Percentiles rank a stretch among this genome's conserved stretches.
Evolutionary conservation across 345 rosid species (phyloP).

Genomic region (Camelina neglecta): DNA sequence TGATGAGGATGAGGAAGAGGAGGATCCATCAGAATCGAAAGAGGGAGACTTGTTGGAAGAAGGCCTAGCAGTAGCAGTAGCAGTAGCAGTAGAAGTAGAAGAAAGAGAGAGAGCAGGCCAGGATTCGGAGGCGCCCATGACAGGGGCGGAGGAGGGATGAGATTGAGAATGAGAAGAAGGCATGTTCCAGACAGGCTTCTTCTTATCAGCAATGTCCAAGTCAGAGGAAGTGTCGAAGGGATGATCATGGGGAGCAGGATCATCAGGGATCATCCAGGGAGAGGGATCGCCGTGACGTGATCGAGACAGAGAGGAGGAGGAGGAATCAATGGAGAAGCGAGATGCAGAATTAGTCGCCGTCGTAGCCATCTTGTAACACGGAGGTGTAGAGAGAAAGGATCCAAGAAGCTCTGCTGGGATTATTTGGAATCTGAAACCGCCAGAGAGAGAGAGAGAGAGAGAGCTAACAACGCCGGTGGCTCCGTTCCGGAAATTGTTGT

Average conservation of each 20-base stretch:
- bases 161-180: slow-evolving; percentile 42
- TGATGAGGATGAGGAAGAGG: slow-evolving; percentile 22
- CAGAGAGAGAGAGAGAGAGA: background rate
- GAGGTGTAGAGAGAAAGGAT: background rate
- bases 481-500: background rate
- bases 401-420: background rate
- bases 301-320: slow-evolving; percentile 15
- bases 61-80: slow-evolving; percentile 39
- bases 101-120: slow-evolving; percentile 54
- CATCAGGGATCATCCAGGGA: slow-evolving; percentile 19
- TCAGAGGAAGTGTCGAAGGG: slow-evolving; percentile 6
- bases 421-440: no score
- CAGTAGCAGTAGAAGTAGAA: no score
- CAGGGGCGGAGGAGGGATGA: slow-evolving; percentile 26
- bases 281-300: slow-evolving; percentile 29
- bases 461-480: slow-evolving; percentile 6
- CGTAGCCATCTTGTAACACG: slow-evolving; percentile 35
- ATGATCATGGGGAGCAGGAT: background rate
- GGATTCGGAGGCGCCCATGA: slow-evolving; percentile 42
- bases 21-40: slow-evolving; percentile 32
- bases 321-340: slow-evolving; percentile 27
- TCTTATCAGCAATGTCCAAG: slow-evolving; percentile 48
- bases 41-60: slow-evolving; percentile 42
- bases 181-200: slow-evolving; percentile 56
- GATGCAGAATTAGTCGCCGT: slow-evolving; percentile 27